Evolutionary conservation across 805 yeast genomes (phyloP).

Genomic region (Saturnispora kantuleensis): DNA sequence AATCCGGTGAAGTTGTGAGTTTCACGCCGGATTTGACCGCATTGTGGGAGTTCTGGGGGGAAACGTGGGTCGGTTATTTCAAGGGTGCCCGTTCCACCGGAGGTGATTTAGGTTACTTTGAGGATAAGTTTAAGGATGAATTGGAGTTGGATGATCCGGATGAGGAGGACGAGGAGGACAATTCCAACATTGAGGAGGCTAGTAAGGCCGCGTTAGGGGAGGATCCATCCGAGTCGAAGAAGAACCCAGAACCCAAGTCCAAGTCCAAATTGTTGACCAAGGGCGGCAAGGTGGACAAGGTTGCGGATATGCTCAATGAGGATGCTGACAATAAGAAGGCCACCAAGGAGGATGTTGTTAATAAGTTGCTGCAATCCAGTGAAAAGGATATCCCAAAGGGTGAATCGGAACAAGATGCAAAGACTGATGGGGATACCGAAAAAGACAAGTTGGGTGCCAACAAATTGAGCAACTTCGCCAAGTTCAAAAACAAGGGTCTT

Average conservation of each 20-base stretch:
- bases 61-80: slow-evolving; percentile 41
- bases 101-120: slow-evolving; percentile 22
- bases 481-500: slow-evolving; percentile 1
- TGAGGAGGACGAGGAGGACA: slow-evolving; percentile 7
- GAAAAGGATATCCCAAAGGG: not conserved
- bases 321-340: slow-evolving; percentile 1
- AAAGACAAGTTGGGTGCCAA: slow-evolving; percentile 4
- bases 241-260: slow-evolving; percentile 16
- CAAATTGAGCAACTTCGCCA: slow-evolving; percentile 1
- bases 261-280: slow-evolving; percentile 9
- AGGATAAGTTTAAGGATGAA: slow-evolving; percentile 26
- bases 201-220: slow-evolving; percentile 20
- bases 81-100: slow-evolving; percentile 13
- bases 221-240: slow-evolving; percentile 3
- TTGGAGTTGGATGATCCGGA: slow-evolving; percentile 19
- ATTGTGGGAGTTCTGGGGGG: slow-evolving; percentile 36
- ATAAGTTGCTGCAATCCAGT: not conserved
- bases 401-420: not conserved
- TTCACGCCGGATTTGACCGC: slow-evolving; percentile 24
- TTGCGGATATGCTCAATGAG: not conserved
- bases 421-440: slow-evolving; percentile 5
- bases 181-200: slow-evolving; percentile 3
- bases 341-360: not conserved
- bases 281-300: not conserved
- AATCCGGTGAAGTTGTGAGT: slow-evolving; percentile 38